A percentile compares a stretch with the other conserved stretches of the same genome.
Evolutionary conservation across 257 asterid species (phyloP).

Genomic region (Solanum peruvianum): DNA sequence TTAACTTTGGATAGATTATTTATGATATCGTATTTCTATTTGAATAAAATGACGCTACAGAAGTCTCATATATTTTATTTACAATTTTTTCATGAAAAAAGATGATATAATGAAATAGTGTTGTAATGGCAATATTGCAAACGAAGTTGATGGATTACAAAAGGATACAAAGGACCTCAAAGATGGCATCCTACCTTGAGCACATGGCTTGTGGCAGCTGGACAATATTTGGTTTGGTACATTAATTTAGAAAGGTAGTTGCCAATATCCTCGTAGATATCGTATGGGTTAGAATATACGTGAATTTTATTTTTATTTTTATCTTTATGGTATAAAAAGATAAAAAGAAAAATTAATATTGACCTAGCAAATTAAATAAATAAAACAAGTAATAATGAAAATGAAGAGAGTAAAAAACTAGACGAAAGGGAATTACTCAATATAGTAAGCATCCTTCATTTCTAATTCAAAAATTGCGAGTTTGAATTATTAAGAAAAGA

Average conservation of each 20-base stretch:
- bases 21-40: background rate
- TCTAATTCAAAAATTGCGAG: too few relatives aligned
- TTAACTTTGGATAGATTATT: background rate
- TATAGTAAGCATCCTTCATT: fast-evolving
- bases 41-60: background rate
- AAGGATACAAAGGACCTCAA: background rate
- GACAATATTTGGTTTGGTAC: background rate
- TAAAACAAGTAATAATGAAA: background rate
- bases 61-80: background rate
- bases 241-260: background rate
- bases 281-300: background rate
- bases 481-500: too few relatives aligned
- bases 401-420: background rate
- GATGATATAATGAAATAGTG: background rate
- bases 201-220: background rate
- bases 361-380: background rate
- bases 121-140: background rate
- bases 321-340: background rate
- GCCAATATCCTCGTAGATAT: background rate
- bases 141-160: background rate
- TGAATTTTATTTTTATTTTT: too few relatives aligned
- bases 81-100: background rate
- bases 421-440: too few relatives aligned
- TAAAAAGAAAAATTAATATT: fast-evolving
- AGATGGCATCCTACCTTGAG: background rate